Base-by-base conservation (phyloP, 148 eudicot species). In the Rhododendron molle region DNA sequence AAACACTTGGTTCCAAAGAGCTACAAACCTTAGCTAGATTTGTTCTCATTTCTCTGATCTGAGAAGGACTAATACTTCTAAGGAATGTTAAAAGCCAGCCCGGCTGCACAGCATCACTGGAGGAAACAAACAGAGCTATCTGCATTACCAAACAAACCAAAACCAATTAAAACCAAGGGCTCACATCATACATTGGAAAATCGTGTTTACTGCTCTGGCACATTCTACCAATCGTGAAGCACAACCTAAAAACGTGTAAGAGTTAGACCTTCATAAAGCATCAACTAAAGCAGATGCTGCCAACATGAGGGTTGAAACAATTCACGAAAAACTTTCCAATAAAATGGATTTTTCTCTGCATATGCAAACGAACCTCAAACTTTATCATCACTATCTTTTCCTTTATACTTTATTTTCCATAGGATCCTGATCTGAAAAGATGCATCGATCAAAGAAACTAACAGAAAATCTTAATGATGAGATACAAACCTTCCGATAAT, bases 61-160 rank as follows among this genome's bases (percentile, higher is more conserved):
- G 87, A 74, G 92, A 76, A 81, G 91, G 89, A 87, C 90, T 85
- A 86, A 95, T 58, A 83, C 93, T 92, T 89, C 86, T 92, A 69
- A 96, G 97, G 87, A 88, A 92, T 46, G 88, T 78, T 77, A 95
- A 82, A 76, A 96, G 98, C 95, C 96, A 92, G 74, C 99, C 97
- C 78, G 94, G 92, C 90, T 91, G 92, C 90, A 93, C 86, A 40
- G 99, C 98, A 87, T 96, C 98, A 86, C 90, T 89, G 26, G 99
- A 95, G 85, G 98, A 93, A 82, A 96, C 94, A 87, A 96, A 96
- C 56, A 95, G 86, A 88, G 96, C 95, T 88, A 96, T 94, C 99
- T 96, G 95, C 91, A 85, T 82, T 15, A 32, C 30, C 30, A 56
- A 52, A 46, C 60, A 78, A 82, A 72, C 52, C n/a, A 49, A 76